A percentile compares a stretch with the other conserved stretches of the same genome.
Conservation (phyloP, 371 early-diverging fungal genomes). For the Apophysomyces ossiformis region DNA sequence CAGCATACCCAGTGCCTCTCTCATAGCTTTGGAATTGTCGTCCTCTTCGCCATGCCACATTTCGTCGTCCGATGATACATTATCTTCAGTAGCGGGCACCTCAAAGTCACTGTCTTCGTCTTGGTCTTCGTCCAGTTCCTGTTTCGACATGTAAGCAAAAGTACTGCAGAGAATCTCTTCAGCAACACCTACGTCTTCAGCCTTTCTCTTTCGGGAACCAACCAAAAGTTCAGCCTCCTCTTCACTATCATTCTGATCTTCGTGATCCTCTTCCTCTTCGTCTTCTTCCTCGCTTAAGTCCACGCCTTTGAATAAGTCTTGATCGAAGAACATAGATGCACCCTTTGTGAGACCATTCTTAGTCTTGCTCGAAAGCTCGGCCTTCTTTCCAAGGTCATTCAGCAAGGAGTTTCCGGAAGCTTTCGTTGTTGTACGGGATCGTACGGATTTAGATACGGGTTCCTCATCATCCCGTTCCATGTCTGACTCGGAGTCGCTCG, state of each 20-base stretch:
- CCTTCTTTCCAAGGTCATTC: constrained; percentile 65
- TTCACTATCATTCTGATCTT: constrained; percentile 32
- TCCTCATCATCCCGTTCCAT: constrained; percentile 28
- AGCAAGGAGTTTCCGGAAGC: constrained; percentile 56
- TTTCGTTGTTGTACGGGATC: constrained; percentile 21
- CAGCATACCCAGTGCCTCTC: constrained; percentile 45
- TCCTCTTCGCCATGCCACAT: constrained; percentile 72
- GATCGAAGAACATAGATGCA: constrained; percentile 92
- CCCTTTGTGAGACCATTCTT: constrained; percentile 72
- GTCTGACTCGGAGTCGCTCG: constrained; percentile 14
- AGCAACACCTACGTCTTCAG: constrained; percentile 35
- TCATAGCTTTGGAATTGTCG: constrained; percentile 73
- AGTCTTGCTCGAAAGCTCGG: constrained; percentile 57
- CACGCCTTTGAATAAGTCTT: constrained; percentile 84
- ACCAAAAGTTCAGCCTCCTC: constrained; percentile 14
- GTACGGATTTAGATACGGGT: constrained; percentile 16
- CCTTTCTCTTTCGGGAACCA: constrained; percentile 48
- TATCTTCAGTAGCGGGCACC: constrained; percentile 59
- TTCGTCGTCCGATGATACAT: constrained; percentile 59
- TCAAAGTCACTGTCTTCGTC: constrained; percentile 65
- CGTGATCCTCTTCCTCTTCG: constrained; percentile 65
- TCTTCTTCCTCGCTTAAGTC: constrained; percentile 61
- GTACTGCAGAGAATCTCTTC: too few species aligned
- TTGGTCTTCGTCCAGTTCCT: constrained; percentile 34
- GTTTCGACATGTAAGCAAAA: background rate